Percentiles rank a stretch among this genome's conserved stretches.
Conservation (phyloP, 768 basidiomycete species). For the Termitomyces sp. region DNA sequence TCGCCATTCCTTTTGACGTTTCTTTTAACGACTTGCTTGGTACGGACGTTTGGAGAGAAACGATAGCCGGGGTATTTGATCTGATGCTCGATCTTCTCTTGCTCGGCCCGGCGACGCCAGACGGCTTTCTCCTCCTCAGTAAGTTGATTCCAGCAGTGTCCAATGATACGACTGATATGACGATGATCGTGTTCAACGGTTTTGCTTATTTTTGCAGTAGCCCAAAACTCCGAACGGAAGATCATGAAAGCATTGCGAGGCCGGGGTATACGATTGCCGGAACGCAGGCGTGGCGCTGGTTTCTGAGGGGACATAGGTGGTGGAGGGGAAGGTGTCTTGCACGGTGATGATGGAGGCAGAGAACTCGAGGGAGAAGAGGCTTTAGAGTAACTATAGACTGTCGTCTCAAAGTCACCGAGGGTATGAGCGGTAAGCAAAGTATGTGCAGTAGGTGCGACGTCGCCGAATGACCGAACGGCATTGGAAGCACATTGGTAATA, state of each 20-base stretch:
- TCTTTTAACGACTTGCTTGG: constrained; percentile 40
- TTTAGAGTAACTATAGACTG: constrained; percentile 8
- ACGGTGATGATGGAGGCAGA: constrained; percentile 5
- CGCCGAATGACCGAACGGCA: constrained; percentile 1
- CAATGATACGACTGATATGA: constrained; percentile 53
- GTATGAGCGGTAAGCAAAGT: constrained; percentile 6
- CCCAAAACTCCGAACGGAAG: constrained; percentile 56
- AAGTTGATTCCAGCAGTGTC: constrained; percentile 49
- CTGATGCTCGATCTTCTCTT: constrained; percentile 45
- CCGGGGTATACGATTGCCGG: constrained; percentile 56
- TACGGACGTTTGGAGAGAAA: constrained; percentile 41
- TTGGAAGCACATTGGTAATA: constrained; percentile 4
- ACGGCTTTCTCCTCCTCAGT: constrained; percentile 42
- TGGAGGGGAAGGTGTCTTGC: not conserved
- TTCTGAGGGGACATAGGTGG: constrained; percentile 12
- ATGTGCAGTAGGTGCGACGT: not conserved
- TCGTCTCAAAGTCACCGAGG: constrained; percentile 3
- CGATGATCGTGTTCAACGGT: constrained; percentile 51
- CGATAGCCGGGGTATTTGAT: constrained; percentile 49
- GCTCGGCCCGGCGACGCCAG: constrained; percentile 46
- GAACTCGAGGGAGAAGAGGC: constrained; percentile 10
- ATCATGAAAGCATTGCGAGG: constrained; percentile 85
- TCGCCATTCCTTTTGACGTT: constrained; percentile 46
- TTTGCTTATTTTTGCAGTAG: constrained; percentile 41
- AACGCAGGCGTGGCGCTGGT: constrained; percentile 17